Conservation (phyloP, 345 rosid genomes). For the Psidium friedrichsthalianum region DNA sequence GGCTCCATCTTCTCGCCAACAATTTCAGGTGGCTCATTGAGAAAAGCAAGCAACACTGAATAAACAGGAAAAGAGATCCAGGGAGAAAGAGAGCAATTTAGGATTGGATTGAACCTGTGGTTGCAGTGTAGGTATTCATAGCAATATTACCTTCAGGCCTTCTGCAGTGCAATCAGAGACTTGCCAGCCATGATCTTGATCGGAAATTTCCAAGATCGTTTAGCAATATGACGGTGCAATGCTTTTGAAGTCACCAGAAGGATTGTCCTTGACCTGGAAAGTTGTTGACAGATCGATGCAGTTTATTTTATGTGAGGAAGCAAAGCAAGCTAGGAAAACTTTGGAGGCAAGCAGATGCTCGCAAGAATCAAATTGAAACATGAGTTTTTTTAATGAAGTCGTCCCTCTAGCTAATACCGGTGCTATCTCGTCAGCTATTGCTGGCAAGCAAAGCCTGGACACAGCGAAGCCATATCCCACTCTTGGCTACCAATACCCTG, state of each 20-base stretch:
- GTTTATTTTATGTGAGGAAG: not conserved
- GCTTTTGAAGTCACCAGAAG: conserved; percentile 23
- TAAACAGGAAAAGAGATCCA: not conserved
- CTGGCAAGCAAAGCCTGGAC: conserved; percentile 36
- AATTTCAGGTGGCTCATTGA: conserved; percentile 31
- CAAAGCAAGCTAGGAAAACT: not conserved
- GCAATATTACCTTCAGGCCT: conserved; percentile 16
- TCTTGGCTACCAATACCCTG: conserved; percentile 50
- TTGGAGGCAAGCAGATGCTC: not conserved
- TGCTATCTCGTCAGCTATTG: conserved; percentile 17
- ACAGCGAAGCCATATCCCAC: conserved; percentile 44
- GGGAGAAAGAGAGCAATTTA: not conserved
- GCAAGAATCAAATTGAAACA: conserved; percentile 7
- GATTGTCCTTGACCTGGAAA: conserved; percentile 24
- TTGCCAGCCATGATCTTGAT: conserved; percentile 43
- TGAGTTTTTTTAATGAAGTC: conserved; percentile 37
- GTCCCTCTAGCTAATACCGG: conserved; percentile 18
- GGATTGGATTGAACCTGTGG: not conserved
- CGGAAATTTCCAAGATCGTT: conserved; percentile 39
- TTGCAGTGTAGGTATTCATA: not conserved
- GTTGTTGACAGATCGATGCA: not conserved
- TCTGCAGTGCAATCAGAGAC: conserved; percentile 39
- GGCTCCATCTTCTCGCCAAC: conserved; percentile 38
- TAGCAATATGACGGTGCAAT: conserved; percentile 34
- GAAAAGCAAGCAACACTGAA: conserved; percentile 35